Evolutionary conservation across 1,139 yeast species (phyloP).

Genomic region (Pichia norvegensis): DNA sequence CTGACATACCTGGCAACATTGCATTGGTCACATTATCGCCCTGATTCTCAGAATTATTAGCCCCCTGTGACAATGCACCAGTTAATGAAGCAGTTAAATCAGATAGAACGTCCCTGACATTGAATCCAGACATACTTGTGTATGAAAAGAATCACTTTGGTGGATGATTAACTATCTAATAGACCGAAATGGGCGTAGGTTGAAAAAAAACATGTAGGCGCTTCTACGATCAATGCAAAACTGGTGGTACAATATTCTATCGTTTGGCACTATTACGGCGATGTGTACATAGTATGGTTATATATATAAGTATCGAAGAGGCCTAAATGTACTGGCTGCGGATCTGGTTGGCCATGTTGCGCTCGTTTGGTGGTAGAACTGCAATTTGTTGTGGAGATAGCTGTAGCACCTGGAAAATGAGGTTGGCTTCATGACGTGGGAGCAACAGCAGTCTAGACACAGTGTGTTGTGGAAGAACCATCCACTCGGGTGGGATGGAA

Average conservation of each 20-base stretch:
- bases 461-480: conserved; percentile 41
- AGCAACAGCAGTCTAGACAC: conserved; percentile 41
- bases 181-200: too few species aligned
- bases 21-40: neutral
- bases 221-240: too few species aligned
- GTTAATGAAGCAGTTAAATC: neutral
- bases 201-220: too few species aligned
- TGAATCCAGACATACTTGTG: neutral
- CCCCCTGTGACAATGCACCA: neutral
- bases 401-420: conserved; percentile 57
- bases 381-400: conserved; percentile 50
- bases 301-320: neutral
- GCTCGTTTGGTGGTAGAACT: conserved; percentile 52
- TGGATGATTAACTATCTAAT: neutral
- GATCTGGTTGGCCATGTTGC: conserved; percentile 50
- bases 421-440: conserved; percentile 52
- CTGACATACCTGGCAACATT: neutral
- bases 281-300: too few species aligned
- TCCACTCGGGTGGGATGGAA: conserved; percentile 37
- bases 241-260: too few species aligned
- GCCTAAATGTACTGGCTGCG: conserved; percentile 45
- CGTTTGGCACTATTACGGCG: neutral
- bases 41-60: neutral
- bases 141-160: neutral
- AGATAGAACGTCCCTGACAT: neutral